Evolutionary conservation across 2,329 filamentous ascomycete genomes (phyloP), one percentile per base, ranked within the genome.

Genomic region (Arthrobotrys iridis): DNA sequence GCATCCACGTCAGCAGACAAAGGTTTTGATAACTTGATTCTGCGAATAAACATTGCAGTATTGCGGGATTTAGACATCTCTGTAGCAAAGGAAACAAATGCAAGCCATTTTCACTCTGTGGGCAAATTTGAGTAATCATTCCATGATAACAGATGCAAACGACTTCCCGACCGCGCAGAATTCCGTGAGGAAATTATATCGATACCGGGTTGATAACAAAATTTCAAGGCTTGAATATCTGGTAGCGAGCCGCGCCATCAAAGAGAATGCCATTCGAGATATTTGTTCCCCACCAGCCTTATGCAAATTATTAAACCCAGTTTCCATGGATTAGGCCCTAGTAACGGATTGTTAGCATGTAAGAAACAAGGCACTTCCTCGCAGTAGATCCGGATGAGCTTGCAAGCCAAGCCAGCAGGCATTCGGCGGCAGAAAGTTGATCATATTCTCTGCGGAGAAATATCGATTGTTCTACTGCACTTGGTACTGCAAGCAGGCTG

Each of bases 181-280:
- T n/a, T n/a, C n/a, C n/a, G n/a, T n/a, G 30, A 35, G 50, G 30
- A 10, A 33, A 33, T 33, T 4, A 55, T 22, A 55, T 37, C 2
- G 4, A 22, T 4, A 35, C 35, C 30, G 10, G 30, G 22, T 24
- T 20, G 50, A 55, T 55, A 55, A 24, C 30, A 37, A 24, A 35
- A 20, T 22, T n/a, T 45, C 48, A 37, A 48, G 22, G 4, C 6
- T 22, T 59, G 24, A 37, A 50, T 64, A 37, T 43, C 28, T 64
- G 63, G 63, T 67, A 67, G 63, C 63, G 63, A 67, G 22, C 35
- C 6, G 37, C 37, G 28, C 63, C 50, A 33, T 41, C 50, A 48
- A 46, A 46, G 33, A 57, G 7, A 66, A 10, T 15, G 40, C 35
- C 26, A 43, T 40, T 50, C 43, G 18, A 58, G 18, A 45, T 15